Conservation (phyloP, 305 asterid species). For the Solanum hybrid region DNA sequence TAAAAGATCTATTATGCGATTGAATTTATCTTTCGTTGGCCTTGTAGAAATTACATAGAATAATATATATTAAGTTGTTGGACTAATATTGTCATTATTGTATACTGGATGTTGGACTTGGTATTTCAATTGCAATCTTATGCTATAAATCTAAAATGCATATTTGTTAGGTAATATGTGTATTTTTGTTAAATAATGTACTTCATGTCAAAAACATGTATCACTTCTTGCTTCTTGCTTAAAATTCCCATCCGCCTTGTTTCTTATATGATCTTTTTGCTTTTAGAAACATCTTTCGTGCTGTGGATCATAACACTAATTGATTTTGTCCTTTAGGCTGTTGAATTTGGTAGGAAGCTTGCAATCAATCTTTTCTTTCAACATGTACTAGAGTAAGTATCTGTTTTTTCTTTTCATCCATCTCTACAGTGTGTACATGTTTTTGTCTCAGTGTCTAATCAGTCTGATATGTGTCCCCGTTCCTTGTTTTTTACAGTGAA, state of each 20-base stretch:
- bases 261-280: neutral
- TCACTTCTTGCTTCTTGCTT: neutral
- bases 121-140: neutral
- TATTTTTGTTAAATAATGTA: neutral
- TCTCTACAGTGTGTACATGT: neutral
- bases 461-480: neutral
- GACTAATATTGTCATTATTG: neutral
- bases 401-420: conserved; percentile 5
- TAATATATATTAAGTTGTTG: neutral
- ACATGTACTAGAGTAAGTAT: conserved; percentile 67
- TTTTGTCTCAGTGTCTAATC: neutral
- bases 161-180: neutral
- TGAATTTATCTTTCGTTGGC: neutral
- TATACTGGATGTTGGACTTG: neutral
- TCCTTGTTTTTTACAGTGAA: conserved; percentile 40
- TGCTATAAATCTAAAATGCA: neutral
- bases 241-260: neutral
- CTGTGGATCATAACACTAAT: neutral
- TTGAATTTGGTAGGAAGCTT: conserved; percentile 84
- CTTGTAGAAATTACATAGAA: neutral
- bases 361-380: conserved; percentile 63
- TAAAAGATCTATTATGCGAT: neutral
- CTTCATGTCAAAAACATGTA: neutral
- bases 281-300: neutral
- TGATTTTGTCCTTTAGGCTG: conserved; percentile 47